Conservation (phyloP, 2,329 filamentous ascomycete genomes). For the Fusarium sp. region DNA sequence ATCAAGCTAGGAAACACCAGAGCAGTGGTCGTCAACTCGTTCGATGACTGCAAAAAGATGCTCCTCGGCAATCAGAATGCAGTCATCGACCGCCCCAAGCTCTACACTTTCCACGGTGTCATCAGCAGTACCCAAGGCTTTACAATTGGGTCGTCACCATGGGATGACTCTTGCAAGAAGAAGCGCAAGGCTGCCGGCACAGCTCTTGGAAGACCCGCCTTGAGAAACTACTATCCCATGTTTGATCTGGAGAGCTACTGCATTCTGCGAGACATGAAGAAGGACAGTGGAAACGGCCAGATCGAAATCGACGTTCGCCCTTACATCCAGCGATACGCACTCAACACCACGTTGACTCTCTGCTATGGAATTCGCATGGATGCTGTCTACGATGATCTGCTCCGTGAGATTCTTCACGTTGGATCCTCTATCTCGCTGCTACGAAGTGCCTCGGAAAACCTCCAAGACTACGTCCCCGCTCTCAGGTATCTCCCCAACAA, state of each 20-base stretch:
- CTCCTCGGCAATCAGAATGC: constrained; percentile 86
- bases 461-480: constrained; percentile 68
- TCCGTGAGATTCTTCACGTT: constrained; percentile 68
- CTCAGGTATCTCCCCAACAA: constrained; percentile 67
- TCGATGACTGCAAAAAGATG: constrained; percentile 79
- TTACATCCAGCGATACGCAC: constrained; percentile 68
- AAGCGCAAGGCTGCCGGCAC: constrained; percentile 84
- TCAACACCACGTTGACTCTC: constrained; percentile 69
- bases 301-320: constrained; percentile 63
- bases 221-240: constrained; percentile 67
- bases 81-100: constrained; percentile 81
- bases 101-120: constrained; percentile 86
- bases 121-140: constrained; percentile 83
- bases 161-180: constrained; percentile 84
- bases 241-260: constrained; percentile 68
- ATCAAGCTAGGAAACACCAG: constrained; percentile 65
- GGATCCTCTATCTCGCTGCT: constrained; percentile 67
- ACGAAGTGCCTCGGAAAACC: constrained; percentile 67
- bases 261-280: constrained; percentile 63
- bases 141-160: constrained; percentile 86
- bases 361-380: constrained; percentile 72
- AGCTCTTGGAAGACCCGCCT: constrained; percentile 69
- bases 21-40: constrained; percentile 73
- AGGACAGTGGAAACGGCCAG: constrained; percentile 59
- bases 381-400: constrained; percentile 64